Evolutionary conservation across 331 rosid species (phyloP).

Genomic region (Malus hybrid): DNA sequence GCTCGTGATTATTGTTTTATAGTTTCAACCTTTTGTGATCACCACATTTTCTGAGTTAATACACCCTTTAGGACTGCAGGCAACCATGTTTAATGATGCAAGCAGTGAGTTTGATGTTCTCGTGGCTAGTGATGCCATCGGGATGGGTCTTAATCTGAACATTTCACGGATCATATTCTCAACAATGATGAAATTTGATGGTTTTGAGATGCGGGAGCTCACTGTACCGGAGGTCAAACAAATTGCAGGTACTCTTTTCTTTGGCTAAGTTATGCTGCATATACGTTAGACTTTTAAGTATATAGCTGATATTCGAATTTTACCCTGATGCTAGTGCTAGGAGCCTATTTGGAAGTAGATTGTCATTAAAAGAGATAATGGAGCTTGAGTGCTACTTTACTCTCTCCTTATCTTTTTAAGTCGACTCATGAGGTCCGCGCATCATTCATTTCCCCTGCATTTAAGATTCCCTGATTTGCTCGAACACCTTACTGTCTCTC

Average conservation of each 20-base stretch:
- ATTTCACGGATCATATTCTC: slow-evolving; percentile 94
- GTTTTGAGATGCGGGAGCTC: slow-evolving; percentile 62
- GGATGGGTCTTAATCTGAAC: slow-evolving; percentile 98
- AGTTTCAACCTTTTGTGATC: slow-evolving; percentile 5
- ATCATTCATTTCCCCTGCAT: not conserved
- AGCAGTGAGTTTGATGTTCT: slow-evolving; percentile 91
- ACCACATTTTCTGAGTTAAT: slow-evolving; percentile 19
- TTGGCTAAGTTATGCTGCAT: not conserved
- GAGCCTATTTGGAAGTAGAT: not conserved
- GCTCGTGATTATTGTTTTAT: not conserved
- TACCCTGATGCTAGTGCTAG: not conserved
- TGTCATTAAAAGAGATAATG: not conserved
- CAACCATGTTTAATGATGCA: slow-evolving; percentile 79
- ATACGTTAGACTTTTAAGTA: not conserved
- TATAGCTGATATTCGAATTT: not conserved
- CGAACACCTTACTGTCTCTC: not conserved
- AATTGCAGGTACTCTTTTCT: slow-evolving; percentile 54
- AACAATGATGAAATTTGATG: slow-evolving; percentile 75
- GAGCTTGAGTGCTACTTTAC: not conserved
- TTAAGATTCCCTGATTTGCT: not conserved
- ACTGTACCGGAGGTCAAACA: slow-evolving; percentile 82
- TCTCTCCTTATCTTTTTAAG: not conserved
- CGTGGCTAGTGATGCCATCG: slow-evolving; percentile 95
- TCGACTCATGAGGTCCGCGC: not conserved
- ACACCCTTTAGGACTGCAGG: slow-evolving; percentile 68